Base-by-base conservation (phyloP, 2,329 filamentous ascomycete species). In the Elsinoe perseae region DNA sequence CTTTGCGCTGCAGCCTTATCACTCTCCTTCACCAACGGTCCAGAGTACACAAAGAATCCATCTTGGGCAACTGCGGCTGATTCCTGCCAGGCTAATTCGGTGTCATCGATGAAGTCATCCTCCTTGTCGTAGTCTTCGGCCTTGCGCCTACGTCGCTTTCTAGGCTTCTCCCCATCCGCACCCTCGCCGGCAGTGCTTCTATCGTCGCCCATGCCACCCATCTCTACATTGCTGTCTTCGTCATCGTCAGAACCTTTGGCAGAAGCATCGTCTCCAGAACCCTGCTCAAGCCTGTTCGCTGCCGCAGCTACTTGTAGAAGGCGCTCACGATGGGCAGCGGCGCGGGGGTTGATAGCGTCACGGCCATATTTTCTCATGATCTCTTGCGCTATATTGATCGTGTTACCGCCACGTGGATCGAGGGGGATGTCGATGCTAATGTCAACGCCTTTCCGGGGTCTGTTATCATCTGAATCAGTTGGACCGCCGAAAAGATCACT, bases 41-140 rank as follows among this genome's bases (percentile, higher is more conserved):
- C 93, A 59, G 89, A 95, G 72, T 96, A 98, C 1, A 98, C 93
- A 69, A 97, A 98, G 75, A 97, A 98, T 1, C 93, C 93, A 68
- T 97, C 93, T 64, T 92, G 89, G 62, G 89, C 92, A 46, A 93
- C 91, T 3, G 92, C 90, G 5, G 92, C 92, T 68, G 95, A 88
- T 66, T 95, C 89, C 71, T 97, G 89, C 92, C 92, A 97, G 0
- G 95, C 79, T 67, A 96, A 72, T 69, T 98, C 93, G 1, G 90
- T 95, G 68, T 98, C 93, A 65, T 98, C 93, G 56, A 85, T 83
- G 65, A 85, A 85, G 43, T 83, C 81, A 61, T 85, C 82, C 54
- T 84, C 81, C 58, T 82, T 81, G 65, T 85, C 81, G 64, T 85
- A 85, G 58, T 84, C 81, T 63, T 85, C 82, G 38, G 79, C 76